Percentiles rank a stretch among this genome's conserved stretches.
phyloP scores from a whole-genome alignment of 371 early-diverging fungal species.

The Entomophthora muscae region DNA sequence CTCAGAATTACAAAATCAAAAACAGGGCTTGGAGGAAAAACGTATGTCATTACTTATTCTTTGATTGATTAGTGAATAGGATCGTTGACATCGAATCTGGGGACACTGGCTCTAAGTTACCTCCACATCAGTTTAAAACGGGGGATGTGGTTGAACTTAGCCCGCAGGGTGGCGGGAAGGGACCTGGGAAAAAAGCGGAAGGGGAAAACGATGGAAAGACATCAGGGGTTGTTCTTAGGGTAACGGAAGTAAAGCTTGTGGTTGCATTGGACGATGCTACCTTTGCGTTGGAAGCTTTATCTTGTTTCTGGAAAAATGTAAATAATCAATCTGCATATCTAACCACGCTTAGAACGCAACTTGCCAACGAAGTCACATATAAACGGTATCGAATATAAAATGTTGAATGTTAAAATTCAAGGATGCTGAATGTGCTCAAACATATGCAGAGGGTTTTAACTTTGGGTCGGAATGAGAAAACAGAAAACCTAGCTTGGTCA shows the following conservation, averaged over 20 bases:
- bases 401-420: constrained; percentile 8
- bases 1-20: neutral
- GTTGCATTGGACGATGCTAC: constrained; percentile 12
- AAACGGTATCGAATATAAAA: constrained; percentile 5
- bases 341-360: constrained; percentile 3
- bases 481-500: constrained; percentile 14
- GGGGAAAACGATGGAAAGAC: constrained; percentile 19
- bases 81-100: constrained; percentile 7
- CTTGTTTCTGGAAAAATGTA: constrained; percentile 12
- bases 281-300: constrained; percentile 16
- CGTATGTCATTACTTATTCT: neutral
- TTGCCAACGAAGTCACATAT: constrained; percentile 8
- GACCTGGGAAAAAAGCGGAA: constrained; percentile 14
- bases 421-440: neutral
- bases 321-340: too few species aligned
- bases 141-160: constrained; percentile 42
- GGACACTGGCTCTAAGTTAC: constrained; percentile 18
- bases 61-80: neutral
- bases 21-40: neutral
- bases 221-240: constrained; percentile 11
- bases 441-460: neutral
- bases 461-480: constrained; percentile 13
- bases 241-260: constrained; percentile 10
- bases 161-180: neutral
- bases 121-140: constrained; percentile 39